phyloP scores from a whole-genome alignment of 306 rosid genomes.

The Quercus bicolor region DNA sequence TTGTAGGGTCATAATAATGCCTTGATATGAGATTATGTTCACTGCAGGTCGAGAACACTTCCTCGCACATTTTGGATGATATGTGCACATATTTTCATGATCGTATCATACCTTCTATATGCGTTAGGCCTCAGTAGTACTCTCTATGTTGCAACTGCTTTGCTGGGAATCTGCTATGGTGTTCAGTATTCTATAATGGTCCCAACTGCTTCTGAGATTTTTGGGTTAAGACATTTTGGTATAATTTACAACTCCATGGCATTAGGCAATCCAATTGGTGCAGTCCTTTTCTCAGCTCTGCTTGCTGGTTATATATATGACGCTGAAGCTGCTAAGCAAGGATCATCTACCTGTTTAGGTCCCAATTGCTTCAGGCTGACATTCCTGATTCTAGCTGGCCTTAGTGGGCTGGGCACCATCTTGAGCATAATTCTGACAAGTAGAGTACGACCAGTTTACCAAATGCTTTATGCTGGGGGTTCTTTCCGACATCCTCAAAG shows the following conservation, averaged over 20 bases:
- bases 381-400: slow-evolving; percentile 63
- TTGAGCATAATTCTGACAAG: slow-evolving; percentile 61
- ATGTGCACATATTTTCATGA: slow-evolving; percentile 60
- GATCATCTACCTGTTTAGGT: slow-evolving; percentile 63
- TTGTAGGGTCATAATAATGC: background rate
- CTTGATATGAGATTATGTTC: slow-evolving; percentile 15
- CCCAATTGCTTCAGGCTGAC: slow-evolving; percentile 69
- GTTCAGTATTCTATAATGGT: slow-evolving; percentile 54
- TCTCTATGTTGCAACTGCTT: slow-evolving; percentile 69
- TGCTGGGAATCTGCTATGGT: slow-evolving; percentile 67
- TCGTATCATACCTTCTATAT: slow-evolving; percentile 45
- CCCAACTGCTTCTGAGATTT: slow-evolving; percentile 57
- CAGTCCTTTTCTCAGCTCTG: slow-evolving; percentile 60
- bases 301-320: slow-evolving; percentile 68
- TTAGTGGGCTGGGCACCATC: slow-evolving; percentile 61
- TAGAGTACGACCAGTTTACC: slow-evolving; percentile 69
- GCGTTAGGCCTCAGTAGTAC: slow-evolving; percentile 50
- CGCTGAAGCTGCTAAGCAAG: slow-evolving; percentile 75
- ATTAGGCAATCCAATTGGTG: slow-evolving; percentile 75
- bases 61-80: slow-evolving; percentile 82
- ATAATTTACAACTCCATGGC: slow-evolving; percentile 52
- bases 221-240: slow-evolving; percentile 67
- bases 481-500: slow-evolving; percentile 46
- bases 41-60: slow-evolving; percentile 44
- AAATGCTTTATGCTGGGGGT: slow-evolving; percentile 65